Base-by-base conservation (phyloP, 139 green algal species). In the Pleodorina starrii region DNA sequence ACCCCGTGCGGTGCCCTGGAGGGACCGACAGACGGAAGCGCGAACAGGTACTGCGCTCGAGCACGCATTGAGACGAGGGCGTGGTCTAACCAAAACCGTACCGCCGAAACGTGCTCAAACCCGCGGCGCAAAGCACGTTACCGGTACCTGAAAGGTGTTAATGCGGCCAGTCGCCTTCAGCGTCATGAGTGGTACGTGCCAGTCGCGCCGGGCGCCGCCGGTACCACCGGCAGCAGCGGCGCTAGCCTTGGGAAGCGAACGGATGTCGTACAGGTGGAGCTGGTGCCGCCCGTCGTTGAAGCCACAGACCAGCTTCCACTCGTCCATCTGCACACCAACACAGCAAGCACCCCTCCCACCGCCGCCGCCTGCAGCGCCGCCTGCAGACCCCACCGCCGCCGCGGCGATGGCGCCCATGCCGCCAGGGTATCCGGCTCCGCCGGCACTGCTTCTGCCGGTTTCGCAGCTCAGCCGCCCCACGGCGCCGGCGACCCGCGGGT, bases 261-360 rank as follows among this genome's bases (percentile, higher is more conserved):
- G 74, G 46, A 93, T 91, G 72, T 94, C 92, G 77, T 93, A 90
- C 48, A 94, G 27, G 29, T 88, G 51, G 29, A 94, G 85, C 54
- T 38, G 32, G 71, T 63, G 54, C 9, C 81, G 38, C 10, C 86
- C 81, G 57, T 87, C 75, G 19, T 80, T 54, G 38, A 90, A 91
- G 36, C 90, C 90, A 10, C 35, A 75, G 23, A 94, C 77, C 51
- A 94, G 84, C 88, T 93, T 93, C 92, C 92, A 94, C 32, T 94
- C 92, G 27, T 94, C 92, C 90, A 94, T 78, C 72, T 93, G 90
- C 23, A 93, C 87, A 11, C 92, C 92, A 19, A 89, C 68, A 57
- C 90, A 93, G 5, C n/a, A 25, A 54, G 69, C 89, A 63, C 71
- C 71, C 32, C 25, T 50, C 12, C 68, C 68, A 16, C 84, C 48